Conservation (phyloP, 495 filamentous ascomycete genomes). For the Apodospora peruviana region DNA sequence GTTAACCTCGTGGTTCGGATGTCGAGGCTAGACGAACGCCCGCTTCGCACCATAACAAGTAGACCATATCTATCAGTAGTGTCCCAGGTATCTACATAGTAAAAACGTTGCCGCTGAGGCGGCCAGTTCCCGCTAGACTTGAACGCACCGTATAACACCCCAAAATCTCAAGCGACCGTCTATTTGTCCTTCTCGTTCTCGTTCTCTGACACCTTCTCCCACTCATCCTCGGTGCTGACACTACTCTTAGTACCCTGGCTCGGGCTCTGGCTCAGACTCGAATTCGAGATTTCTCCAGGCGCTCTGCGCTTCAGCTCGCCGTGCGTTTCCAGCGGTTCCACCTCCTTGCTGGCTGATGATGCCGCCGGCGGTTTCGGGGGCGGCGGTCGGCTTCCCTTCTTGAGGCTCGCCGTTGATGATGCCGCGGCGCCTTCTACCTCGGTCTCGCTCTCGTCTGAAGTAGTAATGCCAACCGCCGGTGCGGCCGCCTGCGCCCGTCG, state of each 20-base stretch:
- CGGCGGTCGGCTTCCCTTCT: slow-evolving; percentile 10
- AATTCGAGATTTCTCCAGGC: slow-evolving; percentile 3
- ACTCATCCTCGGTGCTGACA: slow-evolving; percentile 54
- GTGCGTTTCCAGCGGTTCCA: slow-evolving; percentile 28
- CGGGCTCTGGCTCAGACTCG: slow-evolving; percentile 9
- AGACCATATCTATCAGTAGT: too few relatives aligned
- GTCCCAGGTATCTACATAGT: too few relatives aligned
- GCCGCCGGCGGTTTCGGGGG: slow-evolving; percentile 14
- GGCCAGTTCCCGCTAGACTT: too few relatives aligned
- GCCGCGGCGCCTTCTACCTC: slow-evolving; percentile 43
- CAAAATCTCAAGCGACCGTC: too few relatives aligned
- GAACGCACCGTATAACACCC: too few relatives aligned
- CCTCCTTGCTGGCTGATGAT: slow-evolving; percentile 25
- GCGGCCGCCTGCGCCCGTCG: slow-evolving; percentile 30
- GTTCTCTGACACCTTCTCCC: slow-evolving; percentile 54
- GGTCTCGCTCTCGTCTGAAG: slow-evolving; percentile 42
- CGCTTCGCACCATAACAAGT: too few relatives aligned
- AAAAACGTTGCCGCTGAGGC: too few relatives aligned
- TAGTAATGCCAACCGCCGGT: slow-evolving; percentile 3
- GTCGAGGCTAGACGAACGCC: too few relatives aligned
- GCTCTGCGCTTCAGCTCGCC: slow-evolving; percentile 39
- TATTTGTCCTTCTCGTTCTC: slow-evolving; percentile 50
- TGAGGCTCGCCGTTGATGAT: slow-evolving; percentile 23
- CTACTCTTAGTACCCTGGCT: slow-evolving; percentile 36
- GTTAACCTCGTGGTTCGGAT: too few relatives aligned